phyloP scores from a whole-genome alignment of 495 filamentous ascomycete species.

The Aspergillus heteromorphus region DNA sequence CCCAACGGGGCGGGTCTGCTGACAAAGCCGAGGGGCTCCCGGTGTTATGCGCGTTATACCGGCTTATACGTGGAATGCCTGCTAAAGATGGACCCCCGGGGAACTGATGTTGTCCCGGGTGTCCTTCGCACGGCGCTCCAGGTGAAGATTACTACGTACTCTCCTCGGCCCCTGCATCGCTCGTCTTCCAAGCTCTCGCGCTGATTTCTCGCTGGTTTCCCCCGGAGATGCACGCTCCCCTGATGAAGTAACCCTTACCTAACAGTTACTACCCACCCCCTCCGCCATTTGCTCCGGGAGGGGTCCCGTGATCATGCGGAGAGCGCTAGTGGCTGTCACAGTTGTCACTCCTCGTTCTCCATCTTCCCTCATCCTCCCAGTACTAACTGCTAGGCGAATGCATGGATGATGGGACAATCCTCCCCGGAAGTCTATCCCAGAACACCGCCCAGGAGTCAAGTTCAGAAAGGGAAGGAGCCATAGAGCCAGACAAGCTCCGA shows the following conservation, averaged over 20 bases:
- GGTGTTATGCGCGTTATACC: not conserved
- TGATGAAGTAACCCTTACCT: conserved; percentile 13
- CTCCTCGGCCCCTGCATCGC: no score
- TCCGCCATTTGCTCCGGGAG: conserved; percentile 2
- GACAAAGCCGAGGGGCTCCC: not conserved
- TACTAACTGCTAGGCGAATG: no score
- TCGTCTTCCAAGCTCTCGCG: not conserved
- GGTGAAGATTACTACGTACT: no score
- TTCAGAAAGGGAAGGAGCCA: no score
- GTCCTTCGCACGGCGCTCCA: no score
- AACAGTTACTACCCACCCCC: conserved; percentile 11
- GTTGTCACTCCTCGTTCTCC: not conserved
- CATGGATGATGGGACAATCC: no score
- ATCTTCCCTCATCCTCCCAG: not conserved
- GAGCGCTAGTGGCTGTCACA: conserved; percentile 2
- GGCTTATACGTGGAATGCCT: not conserved
- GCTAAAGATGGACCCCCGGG: not conserved
- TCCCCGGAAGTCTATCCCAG: no score
- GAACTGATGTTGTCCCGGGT: no score
- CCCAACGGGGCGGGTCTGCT: conserved; percentile 24
- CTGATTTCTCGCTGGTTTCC: not conserved
- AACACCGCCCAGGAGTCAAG: no score
- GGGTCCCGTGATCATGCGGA: conserved; percentile 9
- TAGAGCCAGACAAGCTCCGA: no score
- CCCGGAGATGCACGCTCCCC: conserved; percentile 1